Conservation (phyloP, 2,329 filamentous ascomycete genomes). For the Colletotrichum coccodes region DNA sequence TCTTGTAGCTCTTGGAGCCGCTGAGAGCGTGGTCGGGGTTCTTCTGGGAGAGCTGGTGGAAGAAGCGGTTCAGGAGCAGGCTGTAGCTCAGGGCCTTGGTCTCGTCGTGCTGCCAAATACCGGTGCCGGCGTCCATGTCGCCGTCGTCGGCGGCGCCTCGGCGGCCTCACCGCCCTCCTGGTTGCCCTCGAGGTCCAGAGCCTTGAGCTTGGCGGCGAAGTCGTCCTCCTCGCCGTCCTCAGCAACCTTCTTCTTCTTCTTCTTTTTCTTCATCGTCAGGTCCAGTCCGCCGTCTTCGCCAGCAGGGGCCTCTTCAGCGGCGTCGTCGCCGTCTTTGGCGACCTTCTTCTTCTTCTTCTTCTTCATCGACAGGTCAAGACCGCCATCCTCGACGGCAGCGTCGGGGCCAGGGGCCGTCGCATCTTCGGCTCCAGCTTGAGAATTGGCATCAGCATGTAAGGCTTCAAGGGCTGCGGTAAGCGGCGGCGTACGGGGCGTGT, state of each 20-base stretch:
- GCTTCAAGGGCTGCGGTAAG: slow-evolving; percentile 63
- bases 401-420: slow-evolving; percentile 46
- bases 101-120: slow-evolving; percentile 88
- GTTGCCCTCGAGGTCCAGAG: slow-evolving; percentile 68
- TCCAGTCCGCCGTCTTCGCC: slow-evolving; percentile 64
- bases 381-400: slow-evolving; percentile 69
- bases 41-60: slow-evolving; percentile 91
- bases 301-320: slow-evolving; percentile 56
- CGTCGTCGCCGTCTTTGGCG: slow-evolving; percentile 62
- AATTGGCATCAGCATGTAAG: slow-evolving; percentile 61
- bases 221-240: slow-evolving; percentile 74
- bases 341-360: slow-evolving; percentile 84
- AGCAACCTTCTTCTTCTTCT: slow-evolving; percentile 71
- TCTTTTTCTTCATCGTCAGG: slow-evolving; percentile 84
- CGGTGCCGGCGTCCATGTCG: slow-evolving; percentile 87
- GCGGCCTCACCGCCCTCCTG: slow-evolving; percentile 72
- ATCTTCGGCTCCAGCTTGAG: slow-evolving; percentile 51
- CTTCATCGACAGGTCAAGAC: slow-evolving; percentile 65
- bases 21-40: slow-evolving; percentile 94
- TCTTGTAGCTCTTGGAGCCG: slow-evolving; percentile 97
- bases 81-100: slow-evolving; percentile 84
- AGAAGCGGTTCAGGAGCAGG: slow-evolving; percentile 90
- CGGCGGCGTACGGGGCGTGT: slow-evolving; percentile 75
- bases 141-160: slow-evolving; percentile 70
- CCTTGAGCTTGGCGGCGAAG: slow-evolving; percentile 69